Conservation (phyloP, 495 filamentous ascomycete genomes). For the Chaetomium cochliodes region DNA sequence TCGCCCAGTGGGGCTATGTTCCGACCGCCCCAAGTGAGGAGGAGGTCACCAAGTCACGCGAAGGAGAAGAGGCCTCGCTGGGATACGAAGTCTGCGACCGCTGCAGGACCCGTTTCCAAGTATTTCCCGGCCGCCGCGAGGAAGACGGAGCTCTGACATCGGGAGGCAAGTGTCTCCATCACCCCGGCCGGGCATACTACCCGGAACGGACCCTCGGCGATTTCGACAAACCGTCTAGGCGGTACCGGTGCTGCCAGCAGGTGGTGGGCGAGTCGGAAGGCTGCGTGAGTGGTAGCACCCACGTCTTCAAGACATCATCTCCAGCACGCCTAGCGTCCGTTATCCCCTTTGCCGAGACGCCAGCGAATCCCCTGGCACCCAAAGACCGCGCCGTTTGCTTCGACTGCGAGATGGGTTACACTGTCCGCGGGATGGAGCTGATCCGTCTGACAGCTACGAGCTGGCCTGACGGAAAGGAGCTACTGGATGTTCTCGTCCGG, state of each 20-base stretch:
- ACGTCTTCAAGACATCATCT: slow-evolving; percentile 86
- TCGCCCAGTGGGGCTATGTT: slow-evolving; percentile 73
- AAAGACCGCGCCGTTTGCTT: slow-evolving; percentile 63
- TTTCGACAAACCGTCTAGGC: slow-evolving; percentile 53
- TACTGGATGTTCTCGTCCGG: slow-evolving; percentile 82
- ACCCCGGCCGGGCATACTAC: slow-evolving; percentile 63
- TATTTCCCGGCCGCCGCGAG: slow-evolving; percentile 80
- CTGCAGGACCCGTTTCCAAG: slow-evolving; percentile 81
- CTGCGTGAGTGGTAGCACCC: slow-evolving; percentile 64
- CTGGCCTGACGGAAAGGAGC: slow-evolving; percentile 72
- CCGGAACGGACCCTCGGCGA: slow-evolving; percentile 44
- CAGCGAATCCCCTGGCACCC: slow-evolving; percentile 51
- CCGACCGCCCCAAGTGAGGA: slow-evolving; percentile 57
- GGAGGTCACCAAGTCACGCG: slow-evolving; percentile 53
- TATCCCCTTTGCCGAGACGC: slow-evolving; percentile 77
- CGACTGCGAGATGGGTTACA: slow-evolving; percentile 98
- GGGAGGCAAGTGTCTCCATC: slow-evolving; percentile 74
- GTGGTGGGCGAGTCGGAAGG: slow-evolving; percentile 65
- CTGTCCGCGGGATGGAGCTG: slow-evolving; percentile 78
- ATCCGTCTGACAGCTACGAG: slow-evolving; percentile 82
- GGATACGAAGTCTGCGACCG: slow-evolving; percentile 89
- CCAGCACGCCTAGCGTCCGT: slow-evolving; percentile 71
- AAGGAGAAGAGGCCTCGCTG: slow-evolving; percentile 61
- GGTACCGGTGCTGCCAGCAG: slow-evolving; percentile 76
- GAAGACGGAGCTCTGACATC: slow-evolving; percentile 77